These are phyloP conservation scores for Ganoderma lucidum DNA, from an alignment of 1,284 basidiomycete species.

Conservation along the genomic window DNA sequence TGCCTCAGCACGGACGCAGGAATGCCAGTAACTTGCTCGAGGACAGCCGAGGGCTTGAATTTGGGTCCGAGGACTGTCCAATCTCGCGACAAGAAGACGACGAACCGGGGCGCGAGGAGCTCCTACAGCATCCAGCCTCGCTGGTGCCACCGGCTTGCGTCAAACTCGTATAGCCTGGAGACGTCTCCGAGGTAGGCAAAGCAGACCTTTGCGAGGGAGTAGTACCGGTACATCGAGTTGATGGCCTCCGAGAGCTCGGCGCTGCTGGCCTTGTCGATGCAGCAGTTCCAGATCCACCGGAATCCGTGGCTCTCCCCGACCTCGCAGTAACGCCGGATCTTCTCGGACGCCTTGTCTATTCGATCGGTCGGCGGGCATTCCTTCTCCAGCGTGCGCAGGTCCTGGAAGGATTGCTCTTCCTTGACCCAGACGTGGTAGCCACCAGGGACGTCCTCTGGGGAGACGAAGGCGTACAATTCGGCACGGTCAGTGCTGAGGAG, in stretches of 20 bases:
- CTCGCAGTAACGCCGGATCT: not conserved
- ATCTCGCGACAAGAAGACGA: not conserved
- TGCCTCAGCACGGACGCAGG: not conserved
- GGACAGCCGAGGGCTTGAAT: not conserved
- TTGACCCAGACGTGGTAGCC: slow-evolving; percentile 7
- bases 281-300: not conserved
- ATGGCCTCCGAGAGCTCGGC: not conserved
- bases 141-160: not conserved
- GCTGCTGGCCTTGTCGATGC: not conserved
- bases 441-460: not conserved
- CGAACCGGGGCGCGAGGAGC: not conserved
- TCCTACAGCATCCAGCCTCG: not conserved
- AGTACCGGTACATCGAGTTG: not conserved
- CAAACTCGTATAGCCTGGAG: not conserved
- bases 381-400: not conserved
- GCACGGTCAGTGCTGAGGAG: not conserved
- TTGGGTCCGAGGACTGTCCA: not conserved
- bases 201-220: not conserved
- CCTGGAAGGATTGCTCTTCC: slow-evolving; percentile 3
- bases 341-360: not conserved
- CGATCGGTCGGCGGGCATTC: not conserved
- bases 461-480: not conserved
- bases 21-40: not conserved
- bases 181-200: not conserved
- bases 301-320: not conserved